Conservation (phyloP, 176 grass and related monocot species). For the Aechmea fasciata region DNA sequence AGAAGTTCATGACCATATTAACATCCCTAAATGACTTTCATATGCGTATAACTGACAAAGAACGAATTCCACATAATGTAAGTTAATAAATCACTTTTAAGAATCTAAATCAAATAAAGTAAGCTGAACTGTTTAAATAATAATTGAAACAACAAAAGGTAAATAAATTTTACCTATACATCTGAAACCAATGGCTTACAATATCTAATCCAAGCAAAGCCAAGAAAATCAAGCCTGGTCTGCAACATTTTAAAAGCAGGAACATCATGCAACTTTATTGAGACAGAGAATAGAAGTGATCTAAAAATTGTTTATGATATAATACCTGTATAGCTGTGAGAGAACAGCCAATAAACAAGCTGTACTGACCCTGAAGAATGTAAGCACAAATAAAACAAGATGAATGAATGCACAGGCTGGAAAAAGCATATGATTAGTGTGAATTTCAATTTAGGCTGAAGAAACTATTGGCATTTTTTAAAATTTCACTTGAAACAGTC, state of each 20-base stretch:
- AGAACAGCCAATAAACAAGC: conserved; percentile 85
- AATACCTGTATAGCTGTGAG: conserved; percentile 84
- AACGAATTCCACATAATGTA: neutral
- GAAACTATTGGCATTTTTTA: neutral
- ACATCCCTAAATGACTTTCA: neutral
- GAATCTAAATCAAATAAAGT: neutral
- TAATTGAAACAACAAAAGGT: conserved; percentile 5
- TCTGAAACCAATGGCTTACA: conserved; percentile 94
- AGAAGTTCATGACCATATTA: neutral
- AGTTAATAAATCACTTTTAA: neutral
- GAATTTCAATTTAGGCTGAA: neutral
- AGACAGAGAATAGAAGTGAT: neutral
- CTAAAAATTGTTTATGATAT: conserved; percentile 1
- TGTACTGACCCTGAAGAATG: conserved; percentile 82
- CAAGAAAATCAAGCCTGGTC: conserved; percentile 87
- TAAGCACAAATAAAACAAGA: conserved; percentile 9
- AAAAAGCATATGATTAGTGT: neutral
- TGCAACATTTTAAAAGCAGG: conserved; percentile 16
- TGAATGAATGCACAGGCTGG: neutral
- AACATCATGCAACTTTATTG: neutral
- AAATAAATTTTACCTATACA: conserved; percentile 60
- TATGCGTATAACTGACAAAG: neutral
- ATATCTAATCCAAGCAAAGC: conserved; percentile 85
- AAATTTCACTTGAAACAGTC: neutral
- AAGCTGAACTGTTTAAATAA: neutral